Conservation (phyloP, 768 basidiomycete genomes). For the Hypholoma fasciculare region DNA sequence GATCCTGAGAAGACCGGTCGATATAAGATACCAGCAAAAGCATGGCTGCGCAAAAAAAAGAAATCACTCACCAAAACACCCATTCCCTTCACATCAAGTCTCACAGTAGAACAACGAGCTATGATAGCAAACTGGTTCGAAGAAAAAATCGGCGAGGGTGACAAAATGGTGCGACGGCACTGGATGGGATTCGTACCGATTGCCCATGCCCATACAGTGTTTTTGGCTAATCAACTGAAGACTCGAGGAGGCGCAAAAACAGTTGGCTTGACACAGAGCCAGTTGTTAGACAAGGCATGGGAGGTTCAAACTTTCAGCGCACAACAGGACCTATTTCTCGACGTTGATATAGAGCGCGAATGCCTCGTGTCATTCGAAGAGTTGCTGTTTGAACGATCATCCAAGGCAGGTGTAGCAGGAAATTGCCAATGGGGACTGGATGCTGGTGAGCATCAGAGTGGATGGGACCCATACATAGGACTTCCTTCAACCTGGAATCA, state of each 20-base stretch:
- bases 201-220: no score
- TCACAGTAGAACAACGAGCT: constrained; percentile 18
- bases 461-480: constrained; percentile 16
- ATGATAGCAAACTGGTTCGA: constrained; percentile 26
- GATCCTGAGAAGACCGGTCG: neutral
- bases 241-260: no score
- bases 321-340: neutral
- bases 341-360: constrained; percentile 23
- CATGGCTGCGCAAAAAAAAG: constrained; percentile 12
- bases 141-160: constrained; percentile 6
- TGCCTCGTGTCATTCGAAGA: constrained; percentile 21
- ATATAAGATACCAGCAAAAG: neutral
- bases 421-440: constrained; percentile 22
- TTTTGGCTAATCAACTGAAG: neutral
- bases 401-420: constrained; percentile 13
- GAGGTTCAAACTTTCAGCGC: no score
- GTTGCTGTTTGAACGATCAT: constrained; percentile 23
- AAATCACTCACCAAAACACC: constrained; percentile 2
- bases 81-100: constrained; percentile 12
- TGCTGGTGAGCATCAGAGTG: constrained; percentile 15
- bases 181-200: no score
- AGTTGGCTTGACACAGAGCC: no score
- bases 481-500: constrained; percentile 12
- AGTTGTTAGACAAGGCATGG: no score
- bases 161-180: neutral